Evolutionary conservation across 148 eudicot species (phyloP), one percentile per base, ranked within the genome.

Genomic region (Camellia japonica): DNA sequence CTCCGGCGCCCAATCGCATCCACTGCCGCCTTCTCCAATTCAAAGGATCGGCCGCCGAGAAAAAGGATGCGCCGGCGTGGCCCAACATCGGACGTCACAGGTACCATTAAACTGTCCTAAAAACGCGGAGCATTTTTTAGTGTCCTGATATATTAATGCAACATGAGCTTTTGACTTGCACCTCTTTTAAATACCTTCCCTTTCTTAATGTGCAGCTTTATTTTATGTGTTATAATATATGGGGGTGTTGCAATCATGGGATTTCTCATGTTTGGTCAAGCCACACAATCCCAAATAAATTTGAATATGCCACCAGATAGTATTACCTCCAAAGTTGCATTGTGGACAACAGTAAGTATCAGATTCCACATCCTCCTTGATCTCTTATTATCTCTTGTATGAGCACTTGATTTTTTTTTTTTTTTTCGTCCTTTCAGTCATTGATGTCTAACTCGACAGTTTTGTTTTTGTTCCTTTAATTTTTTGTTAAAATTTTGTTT

Each of bases 211-310:
- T 85, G 89, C 93, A 95, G 99, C 83, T 95, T 95, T 81, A 0
- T 81, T 71, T 64, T 95, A 86, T 95, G 97, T 75, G 85, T 87
- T 56, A 20, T 91, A 38, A 58, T 95, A 43, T 95, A 95, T 49
- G 99, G 97, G 49, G 87, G 90, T 82, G 89, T 88, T 80, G 99
- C 99, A 64, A 74, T 88, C 70, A 74, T 92, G 87, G 99, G 99
- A 77, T 95, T 62, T 88, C 93, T 95, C 80, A 92, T 95, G 89
- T 95, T 93, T 77, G 99, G 97, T 52, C 83, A 95, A 80, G 83
- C 68, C 59, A 93, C 97, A 2, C 15, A 81, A 52, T 93, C 97
- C 7, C 97, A 93, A 84, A 90, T 95, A 78, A 95, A 97, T 74
- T 86, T 95, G 63, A 95, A 95, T 87, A 82, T 95, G 93, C 97